phyloP scores from a whole-genome alignment of 2,329 filamentous ascomycete species.

The Trichoderma hamatum region DNA sequence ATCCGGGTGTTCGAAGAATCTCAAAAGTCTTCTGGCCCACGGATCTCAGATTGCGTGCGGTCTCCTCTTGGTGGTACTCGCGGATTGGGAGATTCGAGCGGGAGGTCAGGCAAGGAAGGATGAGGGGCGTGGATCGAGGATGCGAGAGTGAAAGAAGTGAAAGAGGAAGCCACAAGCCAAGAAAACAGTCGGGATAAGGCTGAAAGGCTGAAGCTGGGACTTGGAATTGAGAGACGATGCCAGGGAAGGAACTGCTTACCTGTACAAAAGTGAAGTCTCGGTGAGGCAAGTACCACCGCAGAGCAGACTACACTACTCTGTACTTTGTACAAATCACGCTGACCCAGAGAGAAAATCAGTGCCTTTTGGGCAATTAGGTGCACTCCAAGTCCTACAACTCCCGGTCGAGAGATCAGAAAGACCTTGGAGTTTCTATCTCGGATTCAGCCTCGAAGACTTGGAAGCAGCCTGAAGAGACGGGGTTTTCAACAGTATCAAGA shows the following conservation, averaged over 20 bases:
- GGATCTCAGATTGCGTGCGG: neutral
- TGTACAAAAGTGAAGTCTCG: constrained; percentile 19
- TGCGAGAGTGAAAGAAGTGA: neutral
- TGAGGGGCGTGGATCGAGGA: neutral
- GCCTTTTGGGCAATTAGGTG: neutral
- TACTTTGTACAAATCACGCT: constrained; percentile 16
- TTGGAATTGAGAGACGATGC: constrained; percentile 1
- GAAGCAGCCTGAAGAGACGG: neutral
- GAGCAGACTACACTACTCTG: constrained; percentile 9
- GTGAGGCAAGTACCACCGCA: constrained; percentile 22
- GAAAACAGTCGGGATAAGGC: constrained; percentile 2
- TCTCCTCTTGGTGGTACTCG: neutral
- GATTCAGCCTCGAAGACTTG: neutral
- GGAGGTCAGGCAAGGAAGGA: neutral
- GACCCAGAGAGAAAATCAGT: neutral
- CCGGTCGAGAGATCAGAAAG: neutral
- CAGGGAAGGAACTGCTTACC: constrained; percentile 24
- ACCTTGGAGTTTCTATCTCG: constrained; percentile 8
- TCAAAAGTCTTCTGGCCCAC: neutral
- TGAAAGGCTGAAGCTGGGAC: neutral
- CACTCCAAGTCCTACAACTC: constrained; percentile 18
- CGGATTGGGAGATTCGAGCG: neutral
- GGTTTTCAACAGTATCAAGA: constrained; percentile 5
- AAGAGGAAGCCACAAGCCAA: neutral
- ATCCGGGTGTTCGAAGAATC: neutral